A percentile compares a stretch with the other conserved stretches of the same genome.
Conservation (phyloP, 2,329 filamentous ascomycete genomes). For the Trichophaea hybrida region DNA sequence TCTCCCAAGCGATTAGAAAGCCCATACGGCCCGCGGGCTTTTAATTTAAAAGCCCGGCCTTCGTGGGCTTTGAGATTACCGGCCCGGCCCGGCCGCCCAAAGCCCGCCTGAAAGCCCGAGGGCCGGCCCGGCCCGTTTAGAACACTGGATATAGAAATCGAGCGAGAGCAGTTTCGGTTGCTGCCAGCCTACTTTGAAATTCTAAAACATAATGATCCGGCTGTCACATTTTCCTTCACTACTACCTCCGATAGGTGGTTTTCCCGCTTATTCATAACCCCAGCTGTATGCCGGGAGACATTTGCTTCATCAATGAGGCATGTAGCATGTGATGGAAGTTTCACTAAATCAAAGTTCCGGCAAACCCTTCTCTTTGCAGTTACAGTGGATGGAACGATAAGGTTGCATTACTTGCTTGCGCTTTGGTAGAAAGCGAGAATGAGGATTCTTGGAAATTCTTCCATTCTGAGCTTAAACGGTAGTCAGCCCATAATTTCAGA, state of each 20-base stretch:
- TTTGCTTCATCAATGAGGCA: neutral
- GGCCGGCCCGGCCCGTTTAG: no score
- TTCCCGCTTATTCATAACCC: neutral
- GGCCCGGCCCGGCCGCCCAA: no score
- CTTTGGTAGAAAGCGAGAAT: conserved; percentile 12
- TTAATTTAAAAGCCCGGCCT: no score
- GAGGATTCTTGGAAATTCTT: conserved; percentile 9
- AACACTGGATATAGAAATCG: no score
- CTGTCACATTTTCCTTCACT: neutral
- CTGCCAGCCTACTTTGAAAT: conserved; percentile 4
- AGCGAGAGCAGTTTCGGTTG: neutral
- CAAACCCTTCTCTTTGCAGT: conserved; percentile 9
- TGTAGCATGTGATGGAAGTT: conserved; percentile 9
- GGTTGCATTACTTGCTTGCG: neutral
- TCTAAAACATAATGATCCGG: neutral
- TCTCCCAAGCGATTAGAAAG: no score
- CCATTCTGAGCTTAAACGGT: neutral
- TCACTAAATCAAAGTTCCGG: conserved; percentile 8
- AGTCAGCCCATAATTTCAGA: no score
- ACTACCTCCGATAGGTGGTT: neutral
- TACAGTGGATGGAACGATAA: conserved; percentile 6
- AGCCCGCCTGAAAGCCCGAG: no score
- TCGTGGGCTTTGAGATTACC: no score
- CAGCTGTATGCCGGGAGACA: neutral
- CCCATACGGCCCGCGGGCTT: no score